Conservation (phyloP, 108 stramenopile species). For the Skeletonema marinoi region DNA sequence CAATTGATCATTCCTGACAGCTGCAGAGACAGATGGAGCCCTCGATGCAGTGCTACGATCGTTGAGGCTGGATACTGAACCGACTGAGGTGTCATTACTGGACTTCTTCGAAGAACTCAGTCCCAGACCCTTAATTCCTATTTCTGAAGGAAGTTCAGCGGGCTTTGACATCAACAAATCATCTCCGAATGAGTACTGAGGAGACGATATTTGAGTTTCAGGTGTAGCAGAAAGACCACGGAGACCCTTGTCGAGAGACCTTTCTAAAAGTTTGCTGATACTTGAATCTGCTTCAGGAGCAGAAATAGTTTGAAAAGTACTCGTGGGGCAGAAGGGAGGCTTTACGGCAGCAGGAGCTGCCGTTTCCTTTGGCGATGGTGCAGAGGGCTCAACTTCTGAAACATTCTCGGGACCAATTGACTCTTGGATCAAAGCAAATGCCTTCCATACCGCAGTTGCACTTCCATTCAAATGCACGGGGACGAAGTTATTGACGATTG, state of each 20-base stretch:
- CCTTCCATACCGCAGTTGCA: slow-evolving; percentile 3
- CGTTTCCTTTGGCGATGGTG: neutral
- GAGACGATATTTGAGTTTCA: slow-evolving; percentile 1
- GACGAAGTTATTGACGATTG: slow-evolving; percentile 12
- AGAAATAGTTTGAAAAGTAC: slow-evolving; percentile 6
- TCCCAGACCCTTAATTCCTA: slow-evolving; percentile 16
- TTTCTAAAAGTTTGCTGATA: neutral
- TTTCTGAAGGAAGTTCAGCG: slow-evolving; percentile 34
- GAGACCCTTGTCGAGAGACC: slow-evolving; percentile 12
- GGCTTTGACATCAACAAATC: slow-evolving; percentile 13
- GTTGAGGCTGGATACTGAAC: slow-evolving; percentile 27
- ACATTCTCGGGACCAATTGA: slow-evolving; percentile 32
- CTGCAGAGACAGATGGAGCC: slow-evolving; percentile 3
- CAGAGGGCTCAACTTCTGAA: neutral
- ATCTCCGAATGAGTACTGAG: slow-evolving; percentile 18
- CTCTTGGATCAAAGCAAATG: slow-evolving; percentile 26
- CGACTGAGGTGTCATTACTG: slow-evolving; percentile 15
- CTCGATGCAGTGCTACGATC: slow-evolving; percentile 27
- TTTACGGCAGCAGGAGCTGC: neutral
- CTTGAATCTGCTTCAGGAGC: neutral
- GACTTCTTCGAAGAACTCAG: slow-evolving; percentile 8
- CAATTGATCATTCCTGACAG: slow-evolving; percentile 36
- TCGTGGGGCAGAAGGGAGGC: slow-evolving; percentile 2
- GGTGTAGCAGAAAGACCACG: slow-evolving; percentile 16
- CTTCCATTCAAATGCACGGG: slow-evolving; percentile 27